These are phyloP conservation scores for Cruciata laevipes DNA, from an alignment of 257 asterid species.

Conservation along the genomic window DNA sequence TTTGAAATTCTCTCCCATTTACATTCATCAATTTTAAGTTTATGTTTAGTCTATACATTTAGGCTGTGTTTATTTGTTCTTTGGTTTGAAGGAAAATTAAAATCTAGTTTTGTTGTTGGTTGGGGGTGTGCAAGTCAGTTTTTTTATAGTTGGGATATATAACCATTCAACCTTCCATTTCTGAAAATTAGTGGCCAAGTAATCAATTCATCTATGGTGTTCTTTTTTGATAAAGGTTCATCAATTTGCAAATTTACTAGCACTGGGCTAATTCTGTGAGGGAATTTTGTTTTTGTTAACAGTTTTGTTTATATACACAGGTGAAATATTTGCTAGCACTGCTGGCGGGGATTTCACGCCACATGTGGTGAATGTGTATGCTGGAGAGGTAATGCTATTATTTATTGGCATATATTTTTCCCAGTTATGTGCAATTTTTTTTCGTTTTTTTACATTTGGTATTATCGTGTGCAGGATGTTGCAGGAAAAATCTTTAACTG, in stretches of 20 bases:
- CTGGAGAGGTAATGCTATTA: slow-evolving; percentile 65
- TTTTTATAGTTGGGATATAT: neutral
- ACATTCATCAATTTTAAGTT: too few relatives aligned
- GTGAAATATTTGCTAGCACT: slow-evolving; percentile 70
- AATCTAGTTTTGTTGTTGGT: neutral
- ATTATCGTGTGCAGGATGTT: slow-evolving; percentile 55
- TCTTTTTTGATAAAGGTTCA: neutral
- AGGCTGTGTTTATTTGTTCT: neutral
- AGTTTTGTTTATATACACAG: slow-evolving; percentile 33
- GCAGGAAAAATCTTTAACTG: slow-evolving; percentile 78
- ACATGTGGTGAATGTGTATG: slow-evolving; percentile 65
- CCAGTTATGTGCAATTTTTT: neutral
- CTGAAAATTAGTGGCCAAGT: neutral
- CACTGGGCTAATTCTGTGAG: neutral
- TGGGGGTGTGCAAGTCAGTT: neutral
- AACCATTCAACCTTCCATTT: neutral
- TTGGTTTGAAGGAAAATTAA: neutral
- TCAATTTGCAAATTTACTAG: neutral
- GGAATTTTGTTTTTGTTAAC: neutral
- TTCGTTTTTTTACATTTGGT: neutral
- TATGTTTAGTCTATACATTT: too few relatives aligned
- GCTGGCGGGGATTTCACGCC: slow-evolving; percentile 88
- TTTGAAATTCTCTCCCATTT: too few relatives aligned
- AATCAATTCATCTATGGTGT: neutral
- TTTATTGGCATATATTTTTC: neutral